These are phyloP conservation scores for Saturnispora halmiae DNA, from an alignment of 805 yeast species.

Conservation along the genomic window DNA sequence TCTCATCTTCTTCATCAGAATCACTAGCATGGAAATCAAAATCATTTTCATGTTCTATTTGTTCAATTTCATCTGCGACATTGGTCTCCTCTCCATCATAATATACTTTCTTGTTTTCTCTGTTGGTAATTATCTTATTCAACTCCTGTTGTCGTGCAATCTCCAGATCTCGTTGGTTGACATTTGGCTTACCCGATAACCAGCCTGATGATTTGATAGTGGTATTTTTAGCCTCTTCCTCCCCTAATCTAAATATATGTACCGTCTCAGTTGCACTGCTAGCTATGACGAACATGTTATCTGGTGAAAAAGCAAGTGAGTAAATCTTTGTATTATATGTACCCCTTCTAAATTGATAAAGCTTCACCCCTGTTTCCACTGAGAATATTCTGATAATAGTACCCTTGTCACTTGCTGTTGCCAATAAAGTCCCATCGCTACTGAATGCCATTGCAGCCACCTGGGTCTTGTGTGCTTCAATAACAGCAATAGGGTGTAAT, in stretches of 20 bases:
- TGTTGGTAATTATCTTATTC: constrained; percentile 10
- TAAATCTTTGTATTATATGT: constrained; percentile 82
- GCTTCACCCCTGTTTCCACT: constrained; percentile 59
- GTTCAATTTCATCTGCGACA: background rate
- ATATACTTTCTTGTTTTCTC: constrained; percentile 12
- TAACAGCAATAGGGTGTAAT: constrained; percentile 71
- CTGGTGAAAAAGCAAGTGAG: constrained; percentile 71
- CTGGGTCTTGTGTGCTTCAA: constrained; percentile 83
- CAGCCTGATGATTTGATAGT: constrained; percentile 11
- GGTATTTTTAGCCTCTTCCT: constrained; percentile 32
- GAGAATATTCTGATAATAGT: constrained; percentile 81
- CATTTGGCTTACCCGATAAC: constrained; percentile 10
- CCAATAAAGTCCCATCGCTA: constrained; percentile 69
- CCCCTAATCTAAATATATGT: constrained; percentile 75
- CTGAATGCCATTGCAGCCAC: constrained; percentile 65
- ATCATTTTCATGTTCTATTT: background rate
- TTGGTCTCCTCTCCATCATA: constrained; percentile 4
- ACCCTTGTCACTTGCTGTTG: constrained; percentile 90
- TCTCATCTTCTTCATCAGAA: constrained; percentile 28
- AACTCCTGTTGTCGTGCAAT: constrained; percentile 12
- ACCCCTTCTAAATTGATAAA: constrained; percentile 78
- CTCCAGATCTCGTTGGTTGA: constrained; percentile 10
- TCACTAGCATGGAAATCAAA: constrained; percentile 13
- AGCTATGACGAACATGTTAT: constrained; percentile 68
- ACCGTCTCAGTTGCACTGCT: constrained; percentile 89